Base-by-base conservation (phyloP, 768 basidiomycete species). In the Kwoniella mangroviensis region DNA sequence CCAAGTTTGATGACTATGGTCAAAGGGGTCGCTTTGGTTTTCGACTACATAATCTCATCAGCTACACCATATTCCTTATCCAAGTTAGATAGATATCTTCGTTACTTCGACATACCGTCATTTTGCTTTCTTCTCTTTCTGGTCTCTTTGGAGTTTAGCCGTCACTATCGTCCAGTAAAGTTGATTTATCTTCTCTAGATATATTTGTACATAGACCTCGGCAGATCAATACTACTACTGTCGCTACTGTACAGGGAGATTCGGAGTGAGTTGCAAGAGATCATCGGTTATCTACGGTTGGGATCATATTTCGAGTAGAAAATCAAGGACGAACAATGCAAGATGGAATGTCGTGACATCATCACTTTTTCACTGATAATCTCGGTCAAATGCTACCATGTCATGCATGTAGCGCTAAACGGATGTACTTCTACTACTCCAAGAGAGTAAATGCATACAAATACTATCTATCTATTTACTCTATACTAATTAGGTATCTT, bases 1-100 rank as follows among this genome's bases (percentile, higher is more conserved):
- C 91, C 92, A 22, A 94, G 87, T 83, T 94, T 94, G 84, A 94
- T 92, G 63, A 94, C 91, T 71, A 94, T 91, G 4, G 90, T 93
- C 62, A 80, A 62, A n/a, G 69, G 68, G 5, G 65, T 52, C 12
- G 69, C 41, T 60, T 71, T 73, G 28, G 49, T 53, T 24, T 69
- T 68, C 24, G 60, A 28, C 70, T 73, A 61, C 34, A 59, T 6
- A 68, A 40, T 7, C 21, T 58, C 41, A 34, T 59, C 49, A 61
- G 45, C 34, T 7, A 34, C 34, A 34, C 9, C 9, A 1, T 7
- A 34, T 34, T 34, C 34, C 34, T 34, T 34, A 7, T 34, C 34
- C 34, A 34, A 34, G 34, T 34, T 34, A 7, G 34, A 7, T 34
- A 7, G 34, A 7, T 34, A 34, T 34, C 34, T 34, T 34, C 9